Percentiles rank a stretch among this genome's conserved stretches.
Evolutionary conservation across 1,139 yeast species (phyloP).

Genomic region (Debaryomyces sp.): DNA sequence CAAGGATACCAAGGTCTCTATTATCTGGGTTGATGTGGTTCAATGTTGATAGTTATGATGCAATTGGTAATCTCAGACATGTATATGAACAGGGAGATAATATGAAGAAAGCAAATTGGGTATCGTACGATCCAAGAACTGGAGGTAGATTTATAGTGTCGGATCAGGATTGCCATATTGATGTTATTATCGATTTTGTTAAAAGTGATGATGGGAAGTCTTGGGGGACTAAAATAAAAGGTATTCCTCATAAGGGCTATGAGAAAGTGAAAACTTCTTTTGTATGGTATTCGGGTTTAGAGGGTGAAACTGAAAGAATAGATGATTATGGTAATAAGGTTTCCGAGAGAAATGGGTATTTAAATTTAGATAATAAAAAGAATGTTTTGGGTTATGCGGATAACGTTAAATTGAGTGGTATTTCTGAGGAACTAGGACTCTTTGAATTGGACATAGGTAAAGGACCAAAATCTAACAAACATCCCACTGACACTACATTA

Average conservation of each 20-base stretch:
- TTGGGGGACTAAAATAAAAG: constrained; percentile 76
- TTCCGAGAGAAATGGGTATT: constrained; percentile 27
- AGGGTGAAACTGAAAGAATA: constrained; percentile 48
- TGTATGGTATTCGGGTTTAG: constrained; percentile 77
- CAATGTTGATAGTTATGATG: constrained; percentile 61
- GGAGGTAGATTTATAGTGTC: constrained; percentile 84
- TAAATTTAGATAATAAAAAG: constrained; percentile 33
- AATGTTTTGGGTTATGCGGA: constrained; percentile 35
- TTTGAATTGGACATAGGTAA: constrained; percentile 55
- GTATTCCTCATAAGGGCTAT: constrained; percentile 57
- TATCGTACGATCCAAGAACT: constrained; percentile 76
- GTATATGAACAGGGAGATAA: constrained; percentile 76
- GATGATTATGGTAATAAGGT: constrained; percentile 24
- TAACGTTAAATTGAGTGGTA: constrained; percentile 51
- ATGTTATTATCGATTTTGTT: constrained; percentile 71
- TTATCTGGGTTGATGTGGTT: constrained; percentile 91
- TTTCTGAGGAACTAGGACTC: constrained; percentile 55
- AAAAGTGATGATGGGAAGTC: constrained; percentile 71
- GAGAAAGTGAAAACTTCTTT: constrained; percentile 60
- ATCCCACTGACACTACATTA: constrained; percentile 33
- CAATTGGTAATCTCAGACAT: constrained; percentile 70
- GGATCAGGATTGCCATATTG: constrained; percentile 66
- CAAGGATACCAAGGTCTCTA: constrained; percentile 76
- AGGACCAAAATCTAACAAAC: constrained; percentile 47
- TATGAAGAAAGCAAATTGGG: constrained; percentile 83